phyloP scores from a whole-genome alignment of 257 asterid genomes.

The Solanum tarijense region DNA sequence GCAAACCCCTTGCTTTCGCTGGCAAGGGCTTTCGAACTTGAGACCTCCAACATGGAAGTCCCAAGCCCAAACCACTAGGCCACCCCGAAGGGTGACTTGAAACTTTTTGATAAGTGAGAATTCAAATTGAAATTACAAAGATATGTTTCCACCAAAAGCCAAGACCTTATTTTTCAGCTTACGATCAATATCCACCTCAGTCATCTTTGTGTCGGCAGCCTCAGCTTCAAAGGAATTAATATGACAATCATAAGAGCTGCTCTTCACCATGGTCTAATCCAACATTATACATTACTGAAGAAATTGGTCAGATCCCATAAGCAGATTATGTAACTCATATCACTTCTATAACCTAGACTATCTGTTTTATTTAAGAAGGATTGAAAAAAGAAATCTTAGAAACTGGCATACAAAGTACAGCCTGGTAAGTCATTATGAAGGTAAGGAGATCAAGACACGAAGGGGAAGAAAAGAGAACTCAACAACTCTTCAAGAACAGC shows the following conservation, averaged over 20 bases:
- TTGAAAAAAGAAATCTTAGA: neutral
- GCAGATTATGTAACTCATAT: neutral
- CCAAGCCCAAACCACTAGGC: too few species aligned
- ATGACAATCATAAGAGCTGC: neutral
- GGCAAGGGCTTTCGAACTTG: too few species aligned
- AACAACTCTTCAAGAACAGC: neutral
- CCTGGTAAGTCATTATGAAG: neutral
- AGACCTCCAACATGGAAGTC: too few species aligned
- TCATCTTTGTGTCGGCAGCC: neutral
- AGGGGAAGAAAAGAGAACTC: neutral
- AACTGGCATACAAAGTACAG: neutral
- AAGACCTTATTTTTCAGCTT: neutral
- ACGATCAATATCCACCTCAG: neutral
- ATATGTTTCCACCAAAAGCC: neutral
- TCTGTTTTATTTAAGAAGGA: neutral
- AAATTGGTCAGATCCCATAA: neutral
- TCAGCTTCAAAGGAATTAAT: neutral
- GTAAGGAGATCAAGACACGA: neutral
- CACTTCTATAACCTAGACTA: neutral
- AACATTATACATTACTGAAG: neutral
- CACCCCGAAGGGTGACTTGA: too few species aligned
- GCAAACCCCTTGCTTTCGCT: too few species aligned
- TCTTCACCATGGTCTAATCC: neutral
- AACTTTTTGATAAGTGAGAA: neutral
- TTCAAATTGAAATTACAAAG: neutral